Conservation (phyloP, 1,284 basidiomycete genomes). For the Pseudozyma pruni region DNA sequence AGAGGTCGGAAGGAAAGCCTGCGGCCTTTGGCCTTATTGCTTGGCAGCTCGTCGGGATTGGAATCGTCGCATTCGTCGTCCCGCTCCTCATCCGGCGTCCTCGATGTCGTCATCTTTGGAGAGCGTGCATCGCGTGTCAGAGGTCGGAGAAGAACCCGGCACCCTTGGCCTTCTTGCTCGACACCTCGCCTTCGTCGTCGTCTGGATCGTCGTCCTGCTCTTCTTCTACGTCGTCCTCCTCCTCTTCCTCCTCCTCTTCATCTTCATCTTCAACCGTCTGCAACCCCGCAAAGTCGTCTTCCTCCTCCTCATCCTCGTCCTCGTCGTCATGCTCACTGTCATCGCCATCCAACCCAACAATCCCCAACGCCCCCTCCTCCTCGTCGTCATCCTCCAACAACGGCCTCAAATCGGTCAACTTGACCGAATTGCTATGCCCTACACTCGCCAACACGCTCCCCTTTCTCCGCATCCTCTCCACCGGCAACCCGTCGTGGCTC, state of each 20-base stretch:
- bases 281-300: conserved; percentile 12
- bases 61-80: no score
- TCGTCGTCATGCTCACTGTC: conserved; percentile 30
- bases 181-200: conserved; percentile 2
- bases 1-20: no score
- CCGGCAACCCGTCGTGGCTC: conserved; percentile 84
- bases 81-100: no score
- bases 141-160: conserved; percentile 38
- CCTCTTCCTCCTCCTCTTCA: conserved; percentile 12
- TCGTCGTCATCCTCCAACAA: conserved; percentile 70
- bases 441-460: conserved; percentile 88
- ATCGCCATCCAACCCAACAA: conserved; percentile 10
- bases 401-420: conserved; percentile 81
- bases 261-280: conserved; percentile 11
- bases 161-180: conserved; percentile 5
- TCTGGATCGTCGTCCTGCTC: conserved; percentile 8
- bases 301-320: conserved; percentile 21
- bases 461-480: conserved; percentile 81
- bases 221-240: conserved; percentile 9
- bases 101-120: neutral
- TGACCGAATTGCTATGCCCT: conserved; percentile 87
- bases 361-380: conserved; percentile 17
- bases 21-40: no score
- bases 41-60: no score
- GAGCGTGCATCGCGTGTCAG: conserved; percentile 6